Conservation (phyloP, 2,329 filamentous ascomycete species). For the Ophiostoma sp. region DNA sequence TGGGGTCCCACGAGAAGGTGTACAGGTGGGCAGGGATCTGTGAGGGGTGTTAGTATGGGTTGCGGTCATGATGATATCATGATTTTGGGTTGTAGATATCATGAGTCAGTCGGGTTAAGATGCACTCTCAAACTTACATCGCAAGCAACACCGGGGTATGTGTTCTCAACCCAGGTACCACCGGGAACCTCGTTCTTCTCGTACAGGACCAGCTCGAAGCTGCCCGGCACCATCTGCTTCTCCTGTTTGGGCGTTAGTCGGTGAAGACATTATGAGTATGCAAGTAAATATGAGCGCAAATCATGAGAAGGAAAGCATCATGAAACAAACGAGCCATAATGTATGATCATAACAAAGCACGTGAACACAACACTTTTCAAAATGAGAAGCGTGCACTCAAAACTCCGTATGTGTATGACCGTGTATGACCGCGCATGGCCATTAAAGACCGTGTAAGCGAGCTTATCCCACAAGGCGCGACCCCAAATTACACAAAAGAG, state of each 20-base stretch:
- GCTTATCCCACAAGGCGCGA: neutral
- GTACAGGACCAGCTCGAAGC: conserved; percentile 42
- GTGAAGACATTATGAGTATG: neutral
- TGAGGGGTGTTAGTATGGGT: neutral
- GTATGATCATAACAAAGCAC: neutral
- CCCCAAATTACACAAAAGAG: conserved; percentile 9
- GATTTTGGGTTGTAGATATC: neutral
- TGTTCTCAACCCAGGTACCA: conserved; percentile 56
- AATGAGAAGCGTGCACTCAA: neutral
- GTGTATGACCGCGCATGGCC: neutral
- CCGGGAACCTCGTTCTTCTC: conserved; percentile 50
- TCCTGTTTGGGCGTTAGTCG: conserved; percentile 30
- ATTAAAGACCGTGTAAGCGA: neutral
- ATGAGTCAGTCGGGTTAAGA: neutral
- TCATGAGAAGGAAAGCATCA: neutral
- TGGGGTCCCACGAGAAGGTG: conserved; percentile 33
- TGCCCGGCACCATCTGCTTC: conserved; percentile 40
- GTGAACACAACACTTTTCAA: neutral
- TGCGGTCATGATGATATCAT: neutral
- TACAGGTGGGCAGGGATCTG: conserved; percentile 43
- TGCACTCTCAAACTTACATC: conserved; percentile 30
- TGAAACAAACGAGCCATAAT: neutral
- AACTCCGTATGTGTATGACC: neutral
- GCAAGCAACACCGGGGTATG: conserved; percentile 46
- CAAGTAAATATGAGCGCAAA: neutral